Conservation (phyloP, 768 basidiomycete species). For the Boletellus emodensis region DNA sequence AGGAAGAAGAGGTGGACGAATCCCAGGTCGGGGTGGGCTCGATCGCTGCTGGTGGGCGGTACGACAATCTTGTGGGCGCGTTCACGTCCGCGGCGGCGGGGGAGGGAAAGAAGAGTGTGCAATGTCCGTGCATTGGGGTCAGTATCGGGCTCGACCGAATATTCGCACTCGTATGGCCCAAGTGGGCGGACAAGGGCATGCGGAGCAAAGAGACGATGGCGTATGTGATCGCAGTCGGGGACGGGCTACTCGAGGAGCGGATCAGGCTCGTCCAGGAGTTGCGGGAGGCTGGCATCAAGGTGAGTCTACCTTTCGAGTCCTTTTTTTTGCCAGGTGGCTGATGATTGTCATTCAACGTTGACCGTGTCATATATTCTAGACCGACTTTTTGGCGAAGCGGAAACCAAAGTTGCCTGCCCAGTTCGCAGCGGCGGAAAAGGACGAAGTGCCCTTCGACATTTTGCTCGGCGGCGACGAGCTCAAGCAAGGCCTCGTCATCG, state of each 20-base stretch:
- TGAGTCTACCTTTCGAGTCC: slow-evolving; percentile 19
- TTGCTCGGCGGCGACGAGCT: slow-evolving; percentile 89
- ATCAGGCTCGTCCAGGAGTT: slow-evolving; percentile 76
- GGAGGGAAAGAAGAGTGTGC: slow-evolving; percentile 60
- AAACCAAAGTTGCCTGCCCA: slow-evolving; percentile 88
- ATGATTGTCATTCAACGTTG: not conserved
- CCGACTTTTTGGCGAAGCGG: slow-evolving; percentile 88
- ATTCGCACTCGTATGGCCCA: slow-evolving; percentile 87
- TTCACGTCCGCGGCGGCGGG: slow-evolving; percentile 81
- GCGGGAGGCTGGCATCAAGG: slow-evolving; percentile 86
- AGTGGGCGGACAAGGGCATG: slow-evolving; percentile 69
- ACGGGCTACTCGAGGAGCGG: slow-evolving; percentile 82
- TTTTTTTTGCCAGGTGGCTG: no score
- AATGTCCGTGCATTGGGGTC: slow-evolving; percentile 87
- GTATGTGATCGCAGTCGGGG: slow-evolving; percentile 89
- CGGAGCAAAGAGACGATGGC: slow-evolving; percentile 91
- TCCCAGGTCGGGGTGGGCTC: slow-evolving; percentile 93
- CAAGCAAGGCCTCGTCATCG: slow-evolving; percentile 75
- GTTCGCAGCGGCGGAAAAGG: slow-evolving; percentile 86
- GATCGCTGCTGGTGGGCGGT: slow-evolving; percentile 96
- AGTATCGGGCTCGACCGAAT: slow-evolving; percentile 92
- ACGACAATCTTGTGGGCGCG: slow-evolving; percentile 91
- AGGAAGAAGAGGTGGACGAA: slow-evolving; percentile 85
- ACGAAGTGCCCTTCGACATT: slow-evolving; percentile 89
- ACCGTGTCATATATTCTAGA: slow-evolving; percentile 37